Percentiles rank a stretch among this genome's conserved stretches.
Evolutionary conservation across 805 yeast genomes (phyloP).

Genomic region (Wickerhamomyces kurtzmanii): DNA sequence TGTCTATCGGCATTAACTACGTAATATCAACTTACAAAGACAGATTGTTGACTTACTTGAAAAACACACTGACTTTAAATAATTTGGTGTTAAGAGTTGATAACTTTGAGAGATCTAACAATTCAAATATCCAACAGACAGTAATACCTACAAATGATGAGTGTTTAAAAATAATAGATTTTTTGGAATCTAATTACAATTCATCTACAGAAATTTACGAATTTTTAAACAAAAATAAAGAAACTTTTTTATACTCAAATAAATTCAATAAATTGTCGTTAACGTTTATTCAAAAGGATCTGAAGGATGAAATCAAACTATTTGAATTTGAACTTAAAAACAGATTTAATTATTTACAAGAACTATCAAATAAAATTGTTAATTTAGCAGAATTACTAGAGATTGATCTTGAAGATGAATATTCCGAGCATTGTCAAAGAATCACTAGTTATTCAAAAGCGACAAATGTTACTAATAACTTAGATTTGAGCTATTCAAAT

Average conservation of each 20-base stretch:
- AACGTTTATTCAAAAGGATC: too few relatives aligned
- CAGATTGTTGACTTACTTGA: constrained; percentile 15
- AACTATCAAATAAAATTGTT: constrained; percentile 4
- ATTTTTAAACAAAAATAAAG: constrained; percentile 3
- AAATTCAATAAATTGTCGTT: constrained; percentile 12
- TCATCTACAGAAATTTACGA: constrained; percentile 1
- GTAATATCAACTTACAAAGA: constrained; percentile 22
- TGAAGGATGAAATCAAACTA: constrained; percentile 5
- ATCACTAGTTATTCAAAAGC: constrained; percentile 3
- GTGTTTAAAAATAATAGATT: constrained; percentile 1
- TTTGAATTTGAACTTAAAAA: constrained; percentile 6
- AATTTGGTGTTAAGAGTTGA: constrained; percentile 5
- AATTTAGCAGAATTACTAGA: constrained; percentile 5
- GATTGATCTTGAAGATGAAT: constrained; percentile 1
- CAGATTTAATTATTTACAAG: constrained; percentile 5
- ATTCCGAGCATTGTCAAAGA: not conserved
- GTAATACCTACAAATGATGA: constrained; percentile 4
- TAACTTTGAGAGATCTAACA: too few relatives aligned
- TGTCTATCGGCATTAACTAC: constrained; percentile 19
- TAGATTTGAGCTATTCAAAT: constrained; percentile 3
- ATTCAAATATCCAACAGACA: too few relatives aligned
- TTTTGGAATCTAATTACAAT: constrained; percentile 1
- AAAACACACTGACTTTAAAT: constrained; percentile 11
- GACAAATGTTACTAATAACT: constrained; percentile 3
- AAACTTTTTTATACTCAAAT: constrained; percentile 6